phyloP scores from a whole-genome alignment of 2,329 filamentous ascomycete species.

The Fusarium secorum region DNA sequence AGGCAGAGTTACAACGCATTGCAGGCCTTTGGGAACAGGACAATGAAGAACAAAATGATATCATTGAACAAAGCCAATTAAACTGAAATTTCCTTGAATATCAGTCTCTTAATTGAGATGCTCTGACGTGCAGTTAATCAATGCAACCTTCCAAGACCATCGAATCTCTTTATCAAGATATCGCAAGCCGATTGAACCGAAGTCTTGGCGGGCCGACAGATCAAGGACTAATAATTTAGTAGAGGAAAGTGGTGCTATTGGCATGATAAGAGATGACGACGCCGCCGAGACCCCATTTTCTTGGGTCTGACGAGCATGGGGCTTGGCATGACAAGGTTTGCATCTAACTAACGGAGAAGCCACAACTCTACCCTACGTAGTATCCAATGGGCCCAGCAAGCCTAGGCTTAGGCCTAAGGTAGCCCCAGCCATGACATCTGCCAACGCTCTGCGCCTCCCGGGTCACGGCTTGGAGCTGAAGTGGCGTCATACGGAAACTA shows the following conservation, averaged over 20 bases:
- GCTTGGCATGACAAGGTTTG: constrained; percentile 19
- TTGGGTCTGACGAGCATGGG: constrained; percentile 13
- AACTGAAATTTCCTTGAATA: neutral
- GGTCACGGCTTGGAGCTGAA: neutral
- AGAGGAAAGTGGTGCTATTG: neutral
- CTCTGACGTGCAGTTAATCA: neutral
- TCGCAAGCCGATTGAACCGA: neutral
- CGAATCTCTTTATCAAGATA: neutral
- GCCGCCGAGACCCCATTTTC: neutral
- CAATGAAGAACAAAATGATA: neutral
- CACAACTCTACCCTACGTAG: neutral
- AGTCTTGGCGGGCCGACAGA: neutral
- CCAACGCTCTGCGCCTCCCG: constrained; percentile 4
- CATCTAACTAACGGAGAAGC: constrained; percentile 1
- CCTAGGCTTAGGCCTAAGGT: neutral
- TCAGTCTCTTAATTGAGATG: neutral
- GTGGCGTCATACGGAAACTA: constrained; percentile 17
- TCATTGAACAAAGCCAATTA: neutral
- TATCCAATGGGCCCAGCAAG: neutral
- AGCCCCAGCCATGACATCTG: constrained; percentile 7
- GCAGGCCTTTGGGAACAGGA: neutral
- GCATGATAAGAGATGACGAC: constrained; percentile 7
- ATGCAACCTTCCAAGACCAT: neutral
- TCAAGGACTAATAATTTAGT: neutral
- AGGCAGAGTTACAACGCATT: neutral